These are phyloP conservation scores for Clathrospora elynae DNA, from an alignment of 2,329 filamentous ascomycete genomes.

Conservation along the genomic window DNA sequence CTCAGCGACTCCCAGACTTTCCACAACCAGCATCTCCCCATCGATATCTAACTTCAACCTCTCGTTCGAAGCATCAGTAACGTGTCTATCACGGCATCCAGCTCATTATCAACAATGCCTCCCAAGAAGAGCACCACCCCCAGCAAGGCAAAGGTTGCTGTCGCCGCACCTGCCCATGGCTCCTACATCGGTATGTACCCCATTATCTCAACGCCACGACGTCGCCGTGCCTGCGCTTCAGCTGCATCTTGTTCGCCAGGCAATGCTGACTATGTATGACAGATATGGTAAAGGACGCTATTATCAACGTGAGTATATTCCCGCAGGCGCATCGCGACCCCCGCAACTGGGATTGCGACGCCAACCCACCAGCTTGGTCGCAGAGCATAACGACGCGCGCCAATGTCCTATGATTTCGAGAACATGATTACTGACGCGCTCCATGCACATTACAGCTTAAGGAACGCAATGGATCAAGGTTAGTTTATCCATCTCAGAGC, in stretches of 20 bases:
- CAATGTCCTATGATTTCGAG: constrained; percentile 12
- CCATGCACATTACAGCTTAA: constrained; percentile 62
- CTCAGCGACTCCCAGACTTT: constrained; percentile 34
- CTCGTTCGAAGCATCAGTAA: constrained; percentile 45
- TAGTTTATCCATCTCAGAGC: constrained; percentile 49
- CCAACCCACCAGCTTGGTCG: constrained; percentile 41
- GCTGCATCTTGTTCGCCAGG: constrained; percentile 56
- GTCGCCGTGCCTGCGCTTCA: constrained; percentile 52
- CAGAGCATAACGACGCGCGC: constrained; percentile 30
- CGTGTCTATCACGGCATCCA: constrained; percentile 31
- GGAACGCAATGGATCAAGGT: constrained; percentile 73
- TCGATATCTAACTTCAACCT: constrained; percentile 27
- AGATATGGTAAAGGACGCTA: constrained; percentile 77
- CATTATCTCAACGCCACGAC: constrained; percentile 51
- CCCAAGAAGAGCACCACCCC: constrained; percentile 66
- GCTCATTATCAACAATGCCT: constrained; percentile 59
- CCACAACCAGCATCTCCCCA: constrained; percentile 24
- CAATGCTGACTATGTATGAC: constrained; percentile 57
- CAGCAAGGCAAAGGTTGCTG: constrained; percentile 62
- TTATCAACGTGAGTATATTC: constrained; percentile 69
- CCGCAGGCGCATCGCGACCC: constrained; percentile 55
- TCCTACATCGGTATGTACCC: constrained; percentile 68
- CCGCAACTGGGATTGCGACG: constrained; percentile 43
- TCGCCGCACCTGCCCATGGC: constrained; percentile 61
- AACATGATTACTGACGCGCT: constrained; percentile 55